Conservation (phyloP, 139 green algal genomes). For the Chlamydomonas schloesseri region DNA sequence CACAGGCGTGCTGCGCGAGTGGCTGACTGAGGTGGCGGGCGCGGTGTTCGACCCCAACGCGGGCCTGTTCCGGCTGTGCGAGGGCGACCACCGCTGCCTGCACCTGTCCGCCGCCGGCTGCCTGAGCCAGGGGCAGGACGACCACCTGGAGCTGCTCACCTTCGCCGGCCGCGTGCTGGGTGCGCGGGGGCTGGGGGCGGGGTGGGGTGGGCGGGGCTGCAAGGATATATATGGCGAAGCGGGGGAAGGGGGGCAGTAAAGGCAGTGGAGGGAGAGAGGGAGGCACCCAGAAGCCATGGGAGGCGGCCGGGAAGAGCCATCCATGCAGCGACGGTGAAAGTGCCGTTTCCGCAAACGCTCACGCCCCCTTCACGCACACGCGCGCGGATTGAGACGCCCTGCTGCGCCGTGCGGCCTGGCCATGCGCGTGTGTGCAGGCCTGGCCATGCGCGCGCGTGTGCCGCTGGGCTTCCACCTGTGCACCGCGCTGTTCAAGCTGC, state of each 20-base stretch:
- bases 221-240: no score
- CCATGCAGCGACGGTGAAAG: no score
- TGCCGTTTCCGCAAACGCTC: no score
- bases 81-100: slow-evolving; percentile 25
- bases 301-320: no score
- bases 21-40: slow-evolving; percentile 33
- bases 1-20: slow-evolving; percentile 41
- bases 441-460: slow-evolving; percentile 41
- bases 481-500: slow-evolving; percentile 32
- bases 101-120: slow-evolving; percentile 18
- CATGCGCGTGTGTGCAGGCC: no score
- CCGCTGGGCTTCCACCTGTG: slow-evolving; percentile 42
- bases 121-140: background rate
- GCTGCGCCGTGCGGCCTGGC: no score
- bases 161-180: slow-evolving; percentile 29
- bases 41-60: slow-evolving; percentile 31
- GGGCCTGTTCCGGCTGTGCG: slow-evolving; percentile 29
- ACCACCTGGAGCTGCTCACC: slow-evolving; percentile 27
- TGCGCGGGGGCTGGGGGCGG: no score
- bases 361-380: no score
- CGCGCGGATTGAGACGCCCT: no score
- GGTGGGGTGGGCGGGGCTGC: no score
- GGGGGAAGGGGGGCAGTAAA: background rate
- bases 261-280: no score
- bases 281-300: no score